Evolutionary conservation across 2,329 filamentous ascomycete genomes (phyloP).

Genomic region (Hysterium pulicare): DNA sequence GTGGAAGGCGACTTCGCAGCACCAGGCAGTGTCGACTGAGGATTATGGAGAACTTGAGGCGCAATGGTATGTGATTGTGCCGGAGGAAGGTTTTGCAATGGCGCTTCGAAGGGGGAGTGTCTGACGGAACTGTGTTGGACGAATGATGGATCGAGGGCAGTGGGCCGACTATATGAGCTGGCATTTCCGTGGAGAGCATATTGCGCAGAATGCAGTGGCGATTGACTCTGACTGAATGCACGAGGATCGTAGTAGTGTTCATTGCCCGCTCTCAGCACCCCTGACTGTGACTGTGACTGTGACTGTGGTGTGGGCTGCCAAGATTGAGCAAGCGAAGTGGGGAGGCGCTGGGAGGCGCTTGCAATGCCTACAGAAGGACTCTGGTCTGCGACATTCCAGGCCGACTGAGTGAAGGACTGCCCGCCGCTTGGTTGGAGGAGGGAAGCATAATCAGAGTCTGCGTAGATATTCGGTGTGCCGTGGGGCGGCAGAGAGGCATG

Average conservation of each 20-base stretch:
- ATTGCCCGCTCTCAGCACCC: no score
- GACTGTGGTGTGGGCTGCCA: slow-evolving; percentile 7
- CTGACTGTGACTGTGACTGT: not conserved
- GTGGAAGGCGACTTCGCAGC: not conserved
- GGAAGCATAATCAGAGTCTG: slow-evolving; percentile 26
- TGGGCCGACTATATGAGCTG: slow-evolving; percentile 5
- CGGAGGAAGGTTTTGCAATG: slow-evolving; percentile 1
- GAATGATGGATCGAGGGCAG: slow-evolving; percentile 12
- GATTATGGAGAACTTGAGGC: slow-evolving; percentile 9
- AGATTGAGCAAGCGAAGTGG: slow-evolving; percentile 10
- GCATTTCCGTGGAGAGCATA: slow-evolving; percentile 1
- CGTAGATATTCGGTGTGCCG: slow-evolving; percentile 29
- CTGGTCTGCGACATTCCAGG: slow-evolving; percentile 26
- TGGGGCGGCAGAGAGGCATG: slow-evolving; percentile 29
- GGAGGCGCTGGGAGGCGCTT: not conserved
- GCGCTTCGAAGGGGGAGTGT: slow-evolving; percentile 6
- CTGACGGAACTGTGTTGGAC: slow-evolving; percentile 6
- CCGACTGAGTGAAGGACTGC: slow-evolving; percentile 24
- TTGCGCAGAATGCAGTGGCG: slow-evolving; percentile 6
- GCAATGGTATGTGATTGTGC: slow-evolving; percentile 7
- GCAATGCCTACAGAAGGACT: slow-evolving; percentile 19
- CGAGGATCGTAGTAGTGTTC: slow-evolving; percentile 15
- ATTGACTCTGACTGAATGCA: slow-evolving; percentile 15
- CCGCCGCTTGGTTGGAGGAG: slow-evolving; percentile 24
- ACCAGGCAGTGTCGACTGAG: not conserved